Conservation (phyloP, 345 rosid genomes). For the Salix udensis region DNA sequence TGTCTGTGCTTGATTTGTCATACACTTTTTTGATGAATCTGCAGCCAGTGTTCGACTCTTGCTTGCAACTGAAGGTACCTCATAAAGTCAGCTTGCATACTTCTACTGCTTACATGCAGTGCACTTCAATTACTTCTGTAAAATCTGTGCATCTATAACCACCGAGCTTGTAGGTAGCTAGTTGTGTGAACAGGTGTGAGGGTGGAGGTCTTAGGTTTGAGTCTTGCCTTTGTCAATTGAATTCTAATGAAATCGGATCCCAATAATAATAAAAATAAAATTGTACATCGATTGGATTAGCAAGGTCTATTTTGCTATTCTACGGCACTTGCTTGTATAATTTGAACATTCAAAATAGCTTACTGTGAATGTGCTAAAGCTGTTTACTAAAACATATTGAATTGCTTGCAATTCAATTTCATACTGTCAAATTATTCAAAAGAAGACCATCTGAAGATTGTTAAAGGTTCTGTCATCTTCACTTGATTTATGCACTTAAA, state of each 20-base stretch:
- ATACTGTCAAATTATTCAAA: neutral
- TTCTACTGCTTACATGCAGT: neutral
- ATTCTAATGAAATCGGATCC: neutral
- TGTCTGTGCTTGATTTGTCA: conserved; percentile 80
- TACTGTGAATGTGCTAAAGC: neutral
- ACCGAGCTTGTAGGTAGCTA: neutral
- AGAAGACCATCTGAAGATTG: neutral
- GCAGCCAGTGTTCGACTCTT: conserved; percentile 80
- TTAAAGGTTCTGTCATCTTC: neutral
- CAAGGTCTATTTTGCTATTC: neutral
- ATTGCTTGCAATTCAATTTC: neutral
- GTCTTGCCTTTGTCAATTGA: neutral
- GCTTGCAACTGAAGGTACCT: conserved; percentile 77
- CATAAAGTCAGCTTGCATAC: neutral
- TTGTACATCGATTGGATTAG: neutral
- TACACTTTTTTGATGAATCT: conserved; percentile 79
- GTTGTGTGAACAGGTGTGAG: neutral
- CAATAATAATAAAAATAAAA: neutral
- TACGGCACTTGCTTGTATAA: neutral
- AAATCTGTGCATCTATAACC: neutral
- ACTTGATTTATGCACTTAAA: neutral
- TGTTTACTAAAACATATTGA: neutral
- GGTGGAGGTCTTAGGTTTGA: neutral
- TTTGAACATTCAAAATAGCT: neutral
- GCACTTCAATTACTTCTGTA: neutral